Base-by-base conservation (phyloP, 179 eudicot species). In the Carnegiea gigantea region DNA sequence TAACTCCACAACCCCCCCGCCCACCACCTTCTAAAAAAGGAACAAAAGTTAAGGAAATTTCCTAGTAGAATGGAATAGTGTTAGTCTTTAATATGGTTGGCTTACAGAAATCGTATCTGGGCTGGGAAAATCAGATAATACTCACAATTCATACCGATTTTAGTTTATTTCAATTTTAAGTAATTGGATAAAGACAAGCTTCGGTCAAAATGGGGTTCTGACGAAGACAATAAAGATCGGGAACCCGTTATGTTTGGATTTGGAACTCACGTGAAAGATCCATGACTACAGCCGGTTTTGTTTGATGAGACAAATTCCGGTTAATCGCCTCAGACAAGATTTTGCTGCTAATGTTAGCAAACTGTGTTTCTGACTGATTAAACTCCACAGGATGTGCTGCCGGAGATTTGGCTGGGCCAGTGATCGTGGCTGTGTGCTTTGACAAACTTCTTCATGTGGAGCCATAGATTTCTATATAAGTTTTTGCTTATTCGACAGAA, bases 331-430 rank as follows among this genome's bases (percentile, higher is more conserved):
- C 13, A 62, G 28, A 62, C 20, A 30, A 67, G 17, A 24, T 24
- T 67, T 28, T 26, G 18, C 38, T 5, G 10, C 18, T 18, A 67
- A 67, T 26, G 70, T 38, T 67, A 67, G 28, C 17, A 1, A 26
- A 26, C 11, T 67, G 17, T 75, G 30, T 23, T 60, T 64, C 53
- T 33, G 38, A 48, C 51, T 23, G 53, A 77, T 60, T 24, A 5
- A 43, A 14, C 75, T 82, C 70, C 82, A 85, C 91, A 92, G 98
- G 98, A 53, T 93, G 98, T 89, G 89, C 87, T 14, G 51, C 87
- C 57, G 98, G 98, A 62, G 98, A 95, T 86, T 64, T 92, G 75
- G 92, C 91, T 0, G 99, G 99, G 46, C 98, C 99, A 21, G 53
- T 90, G 24, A 77, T 96, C 13, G 88, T 94, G 15, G 83, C 93